Evolutionary conservation across 805 yeast species (phyloP).

Genomic region (Zygosaccharomyces rouxii): DNA sequence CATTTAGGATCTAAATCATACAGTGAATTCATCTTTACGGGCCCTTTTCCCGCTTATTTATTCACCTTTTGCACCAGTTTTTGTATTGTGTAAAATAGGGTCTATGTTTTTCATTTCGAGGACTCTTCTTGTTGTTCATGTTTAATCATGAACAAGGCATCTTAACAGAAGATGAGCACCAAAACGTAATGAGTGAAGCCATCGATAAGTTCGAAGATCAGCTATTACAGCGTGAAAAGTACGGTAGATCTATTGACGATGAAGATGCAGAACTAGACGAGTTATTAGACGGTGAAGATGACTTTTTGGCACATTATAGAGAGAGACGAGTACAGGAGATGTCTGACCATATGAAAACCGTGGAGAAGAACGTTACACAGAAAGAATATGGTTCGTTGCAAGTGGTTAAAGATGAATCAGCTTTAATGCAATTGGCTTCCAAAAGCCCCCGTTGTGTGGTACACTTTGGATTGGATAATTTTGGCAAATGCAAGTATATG

Average conservation of each 20-base stretch:
- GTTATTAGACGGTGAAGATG: slow-evolving; percentile 46
- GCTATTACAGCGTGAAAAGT: slow-evolving; percentile 1
- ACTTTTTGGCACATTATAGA: slow-evolving; percentile 49
- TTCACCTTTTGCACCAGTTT: background rate
- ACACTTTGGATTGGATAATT: slow-evolving; percentile 60
- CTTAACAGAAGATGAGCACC: background rate
- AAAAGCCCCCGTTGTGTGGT: slow-evolving; percentile 43
- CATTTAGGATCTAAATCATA: slow-evolving; percentile 65
- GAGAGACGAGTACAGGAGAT: slow-evolving; percentile 61
- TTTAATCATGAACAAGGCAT: background rate
- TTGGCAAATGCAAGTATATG: slow-evolving; percentile 58
- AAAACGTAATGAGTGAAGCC: background rate
- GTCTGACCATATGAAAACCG: slow-evolving; percentile 38
- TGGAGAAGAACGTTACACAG: slow-evolving; percentile 35
- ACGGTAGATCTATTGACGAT: slow-evolving; percentile 1
- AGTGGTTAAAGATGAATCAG: slow-evolving; percentile 48
- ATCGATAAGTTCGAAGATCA: slow-evolving; percentile 6
- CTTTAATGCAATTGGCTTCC: slow-evolving; percentile 50
- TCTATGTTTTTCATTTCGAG: background rate
- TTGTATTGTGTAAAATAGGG: slow-evolving; percentile 1
- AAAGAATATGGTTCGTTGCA: slow-evolving; percentile 44
- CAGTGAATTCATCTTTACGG: slow-evolving; percentile 38
- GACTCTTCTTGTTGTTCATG: background rate
- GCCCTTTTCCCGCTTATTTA: background rate
- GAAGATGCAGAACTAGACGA: slow-evolving; percentile 38